Evolutionary conservation across 2,329 filamentous ascomycete genomes (phyloP), one percentile per base, ranked within the genome.

Genomic region (Aspergillus quadrilineatus): DNA sequence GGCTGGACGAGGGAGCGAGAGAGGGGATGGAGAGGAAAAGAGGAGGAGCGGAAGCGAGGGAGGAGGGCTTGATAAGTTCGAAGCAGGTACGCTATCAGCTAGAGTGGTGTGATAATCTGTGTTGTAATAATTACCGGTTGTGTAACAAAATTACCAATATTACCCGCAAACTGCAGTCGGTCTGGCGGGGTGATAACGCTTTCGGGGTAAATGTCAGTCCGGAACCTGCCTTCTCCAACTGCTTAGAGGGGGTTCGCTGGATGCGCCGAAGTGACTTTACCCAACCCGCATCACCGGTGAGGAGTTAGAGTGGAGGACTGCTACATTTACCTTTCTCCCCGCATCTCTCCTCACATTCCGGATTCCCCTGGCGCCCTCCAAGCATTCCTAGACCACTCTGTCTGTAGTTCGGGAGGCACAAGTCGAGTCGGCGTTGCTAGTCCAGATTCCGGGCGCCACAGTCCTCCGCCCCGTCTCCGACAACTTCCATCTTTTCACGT

Each of bases 211-310:
- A 55, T 55, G 30, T 39, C 37, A 50, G 53, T 50, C 50, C n/a
- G 5, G 14, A 41, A 30, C 36, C 47, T 22, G 46, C 15, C 14
- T 49, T 53, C 48, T 54, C 53, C 52, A 51, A 46, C 48, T 53
- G 37, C 29, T 22, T 14, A 51, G 36, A 50, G 37, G 5, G 26
- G 29, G 30, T n/a, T 28, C 26, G 15, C 26, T 39, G 15, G 26
- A 28, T 15, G 56, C 14, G 15, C 43, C 37, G 50, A 60, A 62
- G 56, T 60, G 67, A 65, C 64, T 44, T 65, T 65, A 59, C 60
- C 65, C 51, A 60, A 62, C 58, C 53, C 14, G 61, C 55, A 47
- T 30, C 50, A 49, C 55, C 68, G 68, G 68, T 71, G 68, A 69
- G 53, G 39, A 51, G 32, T 29, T 12, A 26, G 9, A 28, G 49